Evolutionary conservation across 257 asterid genomes (phyloP).

Genomic region (Striga asiatica): DNA sequence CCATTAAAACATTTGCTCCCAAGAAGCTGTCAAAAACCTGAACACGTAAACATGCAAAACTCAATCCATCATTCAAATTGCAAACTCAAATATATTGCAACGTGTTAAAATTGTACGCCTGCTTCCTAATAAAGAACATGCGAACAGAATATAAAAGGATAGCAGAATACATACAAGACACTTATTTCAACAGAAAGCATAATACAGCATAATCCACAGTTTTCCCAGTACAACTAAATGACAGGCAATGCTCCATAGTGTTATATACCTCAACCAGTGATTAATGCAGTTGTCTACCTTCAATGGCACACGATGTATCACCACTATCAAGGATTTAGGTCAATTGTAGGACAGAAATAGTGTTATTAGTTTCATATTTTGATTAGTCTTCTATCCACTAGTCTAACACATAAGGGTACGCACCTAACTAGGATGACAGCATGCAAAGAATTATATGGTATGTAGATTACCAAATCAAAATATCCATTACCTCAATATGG

Average conservation of each 20-base stretch:
- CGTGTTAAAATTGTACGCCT: not conserved
- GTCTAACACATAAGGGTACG: not conserved
- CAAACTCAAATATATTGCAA: conserved; percentile 22
- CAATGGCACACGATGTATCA: too few species aligned
- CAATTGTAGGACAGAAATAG: too few species aligned
- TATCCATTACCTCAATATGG: conserved; percentile 73
- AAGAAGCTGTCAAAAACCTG: conserved; percentile 98
- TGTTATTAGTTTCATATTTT: too few species aligned
- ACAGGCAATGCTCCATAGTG: not conserved
- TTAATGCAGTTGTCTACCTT: too few species aligned
- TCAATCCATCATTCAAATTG: conserved; percentile 38
- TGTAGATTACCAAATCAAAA: not conserved
- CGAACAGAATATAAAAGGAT: too few species aligned
- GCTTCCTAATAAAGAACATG: not conserved
- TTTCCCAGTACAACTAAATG: too few species aligned
- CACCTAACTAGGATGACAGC: too few species aligned
- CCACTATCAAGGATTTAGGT: too few species aligned
- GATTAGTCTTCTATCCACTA: too few species aligned
- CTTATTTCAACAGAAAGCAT: too few species aligned
- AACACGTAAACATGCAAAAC: conserved; percentile 51
- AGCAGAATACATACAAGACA: too few species aligned
- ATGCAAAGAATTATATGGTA: not conserved
- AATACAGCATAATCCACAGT: too few species aligned
- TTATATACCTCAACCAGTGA: not conserved
- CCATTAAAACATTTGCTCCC: conserved; percentile 95